These are phyloP conservation scores for Lactifluus piperatus DNA, from an alignment of 768 basidiomycete species.

Conservation along the genomic window DNA sequence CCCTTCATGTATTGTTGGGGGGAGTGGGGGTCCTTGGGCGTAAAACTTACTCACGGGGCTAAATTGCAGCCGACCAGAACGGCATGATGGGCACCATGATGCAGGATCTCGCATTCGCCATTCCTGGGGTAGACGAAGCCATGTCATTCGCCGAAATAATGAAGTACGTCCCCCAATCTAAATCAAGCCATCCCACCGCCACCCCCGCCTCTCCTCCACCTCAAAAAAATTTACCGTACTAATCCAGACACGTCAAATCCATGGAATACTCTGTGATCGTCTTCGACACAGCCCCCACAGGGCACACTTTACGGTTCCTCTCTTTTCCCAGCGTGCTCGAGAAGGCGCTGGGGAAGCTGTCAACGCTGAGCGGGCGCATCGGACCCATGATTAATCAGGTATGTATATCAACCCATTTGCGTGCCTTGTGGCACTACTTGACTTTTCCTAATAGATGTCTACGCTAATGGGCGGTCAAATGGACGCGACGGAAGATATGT, in stretches of 20 bases:
- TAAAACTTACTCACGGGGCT: neutral
- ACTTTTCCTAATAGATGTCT: slow-evolving; percentile 56
- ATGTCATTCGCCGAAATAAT: slow-evolving; percentile 99
- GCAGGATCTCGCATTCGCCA: slow-evolving; percentile 98
- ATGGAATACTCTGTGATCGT: slow-evolving; percentile 99
- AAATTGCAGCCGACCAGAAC: slow-evolving; percentile 63
- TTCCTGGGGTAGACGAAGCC: slow-evolving; percentile 98
- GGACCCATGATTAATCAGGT: slow-evolving; percentile 94
- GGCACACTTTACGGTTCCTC: slow-evolving; percentile 95
- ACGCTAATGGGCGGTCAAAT: slow-evolving; percentile 92
- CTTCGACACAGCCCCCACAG: slow-evolving; percentile 98
- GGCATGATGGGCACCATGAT: slow-evolving; percentile 99
- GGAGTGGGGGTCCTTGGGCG: neutral
- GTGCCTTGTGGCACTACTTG: neutral
- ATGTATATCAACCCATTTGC: neutral
- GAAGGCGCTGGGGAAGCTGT: slow-evolving; percentile 93
- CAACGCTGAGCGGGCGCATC: slow-evolving; percentile 86
- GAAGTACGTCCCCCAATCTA: slow-evolving; percentile 55
- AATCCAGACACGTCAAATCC: slow-evolving; percentile 88
- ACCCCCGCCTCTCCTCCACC: neutral
- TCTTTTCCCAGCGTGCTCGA: slow-evolving; percentile 98
- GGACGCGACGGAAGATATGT: slow-evolving; percentile 95
- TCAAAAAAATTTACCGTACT: neutral
- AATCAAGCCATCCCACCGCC: neutral
- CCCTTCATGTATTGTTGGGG: neutral